phyloP scores from a whole-genome alignment of 1,284 basidiomycete species.

The Takashimella tepidaria region DNA sequence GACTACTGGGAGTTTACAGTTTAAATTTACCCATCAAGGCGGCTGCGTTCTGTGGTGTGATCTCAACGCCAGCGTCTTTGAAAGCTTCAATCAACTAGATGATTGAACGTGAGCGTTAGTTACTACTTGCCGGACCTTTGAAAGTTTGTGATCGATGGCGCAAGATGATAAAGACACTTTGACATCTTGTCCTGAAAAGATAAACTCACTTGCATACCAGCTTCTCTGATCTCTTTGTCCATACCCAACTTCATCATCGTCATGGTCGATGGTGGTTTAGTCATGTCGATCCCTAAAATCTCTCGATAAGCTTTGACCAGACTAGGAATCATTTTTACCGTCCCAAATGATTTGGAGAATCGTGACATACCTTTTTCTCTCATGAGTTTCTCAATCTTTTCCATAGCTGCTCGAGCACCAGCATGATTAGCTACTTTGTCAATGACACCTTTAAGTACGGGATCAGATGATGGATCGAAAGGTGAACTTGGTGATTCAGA shows the following conservation, averaged over 20 bases:
- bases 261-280: conserved; percentile 28
- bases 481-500: conserved; percentile 23
- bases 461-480: conserved; percentile 27
- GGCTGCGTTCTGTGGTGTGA: conserved; percentile 19
- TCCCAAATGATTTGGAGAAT: neutral
- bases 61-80: conserved; percentile 35
- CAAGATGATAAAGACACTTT: neutral
- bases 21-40: neutral
- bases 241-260: conserved; percentile 38
- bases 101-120: neutral
- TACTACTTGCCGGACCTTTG: too few species aligned
- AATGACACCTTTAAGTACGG: conserved; percentile 29
- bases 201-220: conserved; percentile 30
- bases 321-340: too few species aligned
- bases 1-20: too few species aligned
- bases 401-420: conserved; percentile 32
- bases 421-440: conserved; percentile 34
- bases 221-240: conserved; percentile 36
- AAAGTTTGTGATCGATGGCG: too few species aligned
- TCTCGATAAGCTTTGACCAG: too few species aligned
- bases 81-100: conserved; percentile 34
- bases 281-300: conserved; percentile 30
- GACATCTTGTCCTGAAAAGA: neutral
- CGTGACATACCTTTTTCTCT: conserved; percentile 34
- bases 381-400: conserved; percentile 32